These are phyloP conservation scores for Hypomyces rosellus DNA, from an alignment of 2,329 filamentous ascomycete species.

Conservation along the genomic window DNA sequence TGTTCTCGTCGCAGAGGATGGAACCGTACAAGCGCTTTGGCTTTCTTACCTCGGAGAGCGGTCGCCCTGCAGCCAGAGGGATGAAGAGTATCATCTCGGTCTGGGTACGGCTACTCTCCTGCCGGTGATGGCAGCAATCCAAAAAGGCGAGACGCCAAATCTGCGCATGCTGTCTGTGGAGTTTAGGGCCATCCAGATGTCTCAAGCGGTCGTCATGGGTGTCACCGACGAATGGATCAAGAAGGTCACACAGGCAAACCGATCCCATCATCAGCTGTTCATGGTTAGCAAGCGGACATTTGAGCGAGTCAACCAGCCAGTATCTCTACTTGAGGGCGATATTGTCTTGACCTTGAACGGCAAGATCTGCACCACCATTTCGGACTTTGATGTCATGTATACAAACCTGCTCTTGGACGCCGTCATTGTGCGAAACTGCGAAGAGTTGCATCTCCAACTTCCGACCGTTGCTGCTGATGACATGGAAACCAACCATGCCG, in stretches of 20 bases:
- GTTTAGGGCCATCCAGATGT: constrained; percentile 93
- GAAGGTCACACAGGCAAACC: constrained; percentile 81
- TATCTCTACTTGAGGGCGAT: constrained; percentile 77
- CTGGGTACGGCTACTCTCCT: constrained; percentile 82
- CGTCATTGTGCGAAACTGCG: constrained; percentile 75
- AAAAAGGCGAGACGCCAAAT: constrained; percentile 69
- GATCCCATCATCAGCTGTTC: constrained; percentile 91
- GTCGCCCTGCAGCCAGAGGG: constrained; percentile 68
- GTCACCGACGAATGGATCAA: constrained; percentile 94
- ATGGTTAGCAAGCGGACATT: constrained; percentile 91
- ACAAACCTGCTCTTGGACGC: constrained; percentile 76
- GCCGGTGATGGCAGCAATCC: constrained; percentile 82
- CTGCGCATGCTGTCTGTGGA: constrained; percentile 91
- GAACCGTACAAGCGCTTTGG: constrained; percentile 92
- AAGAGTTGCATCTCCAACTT: constrained; percentile 70
- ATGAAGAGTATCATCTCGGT: constrained; percentile 94
- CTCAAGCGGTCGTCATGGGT: constrained; percentile 93
- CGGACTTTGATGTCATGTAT: constrained; percentile 96
- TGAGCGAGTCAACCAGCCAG: constrained; percentile 44
- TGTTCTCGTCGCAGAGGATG: constrained; percentile 82
- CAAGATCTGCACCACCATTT: constrained; percentile 86
- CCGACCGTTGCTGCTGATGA: constrained; percentile 84
- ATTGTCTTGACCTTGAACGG: constrained; percentile 86
- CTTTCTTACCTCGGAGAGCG: constrained; percentile 93
- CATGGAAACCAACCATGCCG: constrained; percentile 84